A percentile compares a stretch with the other conserved stretches of the same genome.
These are phyloP conservation scores for Rhododendron kiyosumense DNA, from an alignment of 148 eudicot genomes.

Conservation along the genomic window DNA sequence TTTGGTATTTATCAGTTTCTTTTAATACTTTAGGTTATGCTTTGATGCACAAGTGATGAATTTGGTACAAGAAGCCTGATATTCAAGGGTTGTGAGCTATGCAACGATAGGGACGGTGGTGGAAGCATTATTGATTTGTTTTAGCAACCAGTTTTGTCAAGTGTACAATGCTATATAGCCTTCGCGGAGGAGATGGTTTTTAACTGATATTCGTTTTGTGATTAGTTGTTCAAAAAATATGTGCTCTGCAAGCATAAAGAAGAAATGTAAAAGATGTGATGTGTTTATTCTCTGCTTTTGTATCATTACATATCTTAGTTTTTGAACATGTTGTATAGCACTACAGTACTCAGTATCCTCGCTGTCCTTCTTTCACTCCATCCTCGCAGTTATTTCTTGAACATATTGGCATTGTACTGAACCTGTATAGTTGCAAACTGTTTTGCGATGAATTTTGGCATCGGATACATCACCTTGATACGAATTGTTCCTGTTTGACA, in stretches of 20 bases:
- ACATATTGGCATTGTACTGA: background rate
- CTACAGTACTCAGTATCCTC: background rate
- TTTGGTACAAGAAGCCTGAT: background rate
- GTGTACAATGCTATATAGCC: background rate
- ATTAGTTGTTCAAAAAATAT: background rate
- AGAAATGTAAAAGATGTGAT: background rate
- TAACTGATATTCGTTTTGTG: background rate
- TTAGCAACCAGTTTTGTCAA: background rate
- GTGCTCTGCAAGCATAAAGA: background rate
- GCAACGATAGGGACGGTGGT: background rate
- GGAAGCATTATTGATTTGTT: background rate
- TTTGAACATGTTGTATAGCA: background rate
- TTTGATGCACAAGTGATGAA: background rate
- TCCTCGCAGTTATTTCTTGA: background rate
- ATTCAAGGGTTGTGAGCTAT: background rate
- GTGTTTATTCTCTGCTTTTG: background rate
- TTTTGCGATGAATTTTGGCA: background rate
- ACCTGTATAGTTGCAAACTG: background rate
- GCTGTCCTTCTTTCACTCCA: background rate
- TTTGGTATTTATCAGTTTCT: background rate
- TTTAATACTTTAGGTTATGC: background rate
- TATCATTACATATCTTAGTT: background rate
- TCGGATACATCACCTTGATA: background rate
- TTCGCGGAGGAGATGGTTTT: background rate
- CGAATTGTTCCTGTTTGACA: background rate